Evolutionary conservation across 83 land plant genomes (phyloP).

Genomic region (Thuja plicata): DNA sequence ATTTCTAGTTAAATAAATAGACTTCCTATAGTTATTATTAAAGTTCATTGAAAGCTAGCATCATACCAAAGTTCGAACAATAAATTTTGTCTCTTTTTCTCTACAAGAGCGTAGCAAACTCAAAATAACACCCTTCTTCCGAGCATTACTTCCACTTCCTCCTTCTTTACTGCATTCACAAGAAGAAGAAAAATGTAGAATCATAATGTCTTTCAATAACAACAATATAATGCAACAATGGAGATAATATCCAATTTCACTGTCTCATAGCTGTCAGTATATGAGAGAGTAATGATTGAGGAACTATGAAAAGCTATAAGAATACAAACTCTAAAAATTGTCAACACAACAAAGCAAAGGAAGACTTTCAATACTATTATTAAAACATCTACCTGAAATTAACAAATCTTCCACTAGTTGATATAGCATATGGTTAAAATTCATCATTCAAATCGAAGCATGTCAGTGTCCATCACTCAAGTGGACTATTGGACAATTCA

Average conservation of each 20-base stretch:
- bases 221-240: not conserved
- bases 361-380: not conserved
- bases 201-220: not conserved
- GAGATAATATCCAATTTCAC: not conserved
- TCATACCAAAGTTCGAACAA: constrained; percentile 93
- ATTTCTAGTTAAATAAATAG: not conserved
- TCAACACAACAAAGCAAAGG: not conserved
- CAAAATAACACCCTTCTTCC: constrained; percentile 77
- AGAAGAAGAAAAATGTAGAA: not conserved
- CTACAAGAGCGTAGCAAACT: constrained; percentile 84
- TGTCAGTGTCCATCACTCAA: not conserved
- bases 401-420: not conserved
- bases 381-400: not conserved
- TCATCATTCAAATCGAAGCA: not conserved
- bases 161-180: constrained; percentile 61
- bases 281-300: not conserved
- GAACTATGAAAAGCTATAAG: not conserved
- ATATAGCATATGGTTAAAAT: not conserved
- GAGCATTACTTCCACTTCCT: constrained; percentile 76
- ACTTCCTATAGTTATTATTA: not conserved
- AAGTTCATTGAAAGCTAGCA: not conserved
- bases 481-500: not conserved
- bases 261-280: not conserved
- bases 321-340: not conserved
- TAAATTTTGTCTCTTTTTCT: constrained; percentile 91